Base-by-base conservation (phyloP, 2,329 filamentous ascomycete genomes). In the Cytospora schulzeri region DNA sequence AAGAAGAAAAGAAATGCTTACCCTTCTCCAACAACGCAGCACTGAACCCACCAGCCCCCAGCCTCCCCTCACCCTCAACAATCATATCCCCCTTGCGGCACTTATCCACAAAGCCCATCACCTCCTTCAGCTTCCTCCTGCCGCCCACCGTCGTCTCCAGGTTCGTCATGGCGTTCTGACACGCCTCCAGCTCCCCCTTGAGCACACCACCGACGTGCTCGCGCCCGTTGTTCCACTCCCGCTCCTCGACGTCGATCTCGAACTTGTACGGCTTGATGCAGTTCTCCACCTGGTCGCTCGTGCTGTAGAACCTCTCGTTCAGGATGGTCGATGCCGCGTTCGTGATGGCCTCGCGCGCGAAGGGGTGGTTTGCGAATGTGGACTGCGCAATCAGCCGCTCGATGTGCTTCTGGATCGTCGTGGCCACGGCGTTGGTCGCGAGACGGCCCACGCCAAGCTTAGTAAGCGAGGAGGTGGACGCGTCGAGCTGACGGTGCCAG, bases 211-310 rank as follows among this genome's bases (percentile, higher is more conserved):
- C 85, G 1, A 94, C 89, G 70, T 96, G 95, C 54, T 97, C 93
- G 59, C 94, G 84, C 0, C 93, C 93, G 66, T 91, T 87, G 4
- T 83, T 76, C 95, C 95, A 99, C 75, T 99, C 96, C 9, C 88
- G 83, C 48, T 93, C 91, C 72, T 97, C 92, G 53, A 99, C 88
- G 71, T 99, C 95, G 65, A 99, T 96, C 68, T 97, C 93, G 70
- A 94, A 98, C 75, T 99, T 99, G 81, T 94, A 99, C 0, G 96
- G 95, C 77, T 99, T 99, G 78, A 99, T 96, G 74, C 94, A 99
- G 74, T 98, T 98, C 76, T 99, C 95, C 1, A 99, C 91, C 77
- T 98, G 95, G 72, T 99, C 96, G 68, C 91, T 95, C 1, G 96
- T 99, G 77, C 94, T 95, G 78, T 97, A 98, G 68, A 96, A 97